Evolutionary conservation across 495 filamentous ascomycete species (phyloP).

Genomic region (Hapsidospora chrysogenum): DNA sequence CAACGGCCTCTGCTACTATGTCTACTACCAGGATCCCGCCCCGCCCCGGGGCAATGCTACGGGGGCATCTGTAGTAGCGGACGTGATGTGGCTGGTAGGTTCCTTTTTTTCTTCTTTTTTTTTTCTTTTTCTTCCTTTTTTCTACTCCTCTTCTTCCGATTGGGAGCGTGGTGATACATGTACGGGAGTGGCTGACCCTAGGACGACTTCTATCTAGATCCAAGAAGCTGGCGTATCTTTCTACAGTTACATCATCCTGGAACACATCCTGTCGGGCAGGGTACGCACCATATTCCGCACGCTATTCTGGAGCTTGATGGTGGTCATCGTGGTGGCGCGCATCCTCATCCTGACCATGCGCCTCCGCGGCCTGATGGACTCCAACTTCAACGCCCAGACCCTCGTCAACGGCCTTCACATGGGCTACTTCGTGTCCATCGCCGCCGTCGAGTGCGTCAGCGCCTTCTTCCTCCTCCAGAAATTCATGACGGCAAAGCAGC

Average conservation of each 20-base stretch:
- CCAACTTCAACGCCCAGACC: slow-evolving; percentile 4
- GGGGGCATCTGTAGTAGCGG: no score
- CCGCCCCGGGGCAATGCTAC: no score
- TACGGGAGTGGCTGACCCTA: no score
- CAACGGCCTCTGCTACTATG: slow-evolving; percentile 19
- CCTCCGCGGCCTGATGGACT: slow-evolving; percentile 5
- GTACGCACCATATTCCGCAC: slow-evolving; percentile 9
- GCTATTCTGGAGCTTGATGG: slow-evolving; percentile 18
- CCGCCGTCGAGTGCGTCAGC: slow-evolving; percentile 14
- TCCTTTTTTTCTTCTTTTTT: no score
- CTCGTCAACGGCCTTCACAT: slow-evolving; percentile 16
- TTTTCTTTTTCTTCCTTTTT: no score
- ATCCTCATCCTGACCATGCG: slow-evolving; percentile 12
- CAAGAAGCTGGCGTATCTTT: slow-evolving; percentile 23
- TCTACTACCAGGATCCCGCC: slow-evolving; percentile 15
- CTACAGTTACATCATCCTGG: slow-evolving; percentile 20
- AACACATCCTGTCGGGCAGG: slow-evolving; percentile 9
- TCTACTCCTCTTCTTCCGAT: no score
- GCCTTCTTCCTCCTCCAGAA: slow-evolving; percentile 15
- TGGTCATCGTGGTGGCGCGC: slow-evolving; percentile 8
- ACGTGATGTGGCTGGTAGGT: no score
- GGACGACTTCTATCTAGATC: no score
- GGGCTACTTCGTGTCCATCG: slow-evolving; percentile 18
- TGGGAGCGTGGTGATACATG: no score
- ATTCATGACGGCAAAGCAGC: slow-evolving; percentile 8